Percentiles rank a stretch among this genome's conserved stretches.
Conservation (phyloP, 805 yeast genomes). For the Ogataea salicorniae region DNA sequence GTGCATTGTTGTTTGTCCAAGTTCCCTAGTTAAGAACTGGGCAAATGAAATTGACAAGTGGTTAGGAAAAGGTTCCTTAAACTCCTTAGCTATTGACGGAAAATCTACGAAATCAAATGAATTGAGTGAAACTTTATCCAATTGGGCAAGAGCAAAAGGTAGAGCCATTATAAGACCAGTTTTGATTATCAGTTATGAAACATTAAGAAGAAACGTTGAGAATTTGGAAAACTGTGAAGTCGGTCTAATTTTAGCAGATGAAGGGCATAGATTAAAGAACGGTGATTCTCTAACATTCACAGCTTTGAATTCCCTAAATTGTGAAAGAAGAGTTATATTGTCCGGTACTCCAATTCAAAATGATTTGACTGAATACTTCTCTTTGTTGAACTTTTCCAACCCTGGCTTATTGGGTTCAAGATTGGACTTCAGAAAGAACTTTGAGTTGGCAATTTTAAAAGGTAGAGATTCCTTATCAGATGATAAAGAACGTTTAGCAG, state of each 20-base stretch:
- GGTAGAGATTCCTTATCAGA: slow-evolving; percentile 90
- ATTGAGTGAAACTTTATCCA: slow-evolving; percentile 59
- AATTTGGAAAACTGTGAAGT: slow-evolving; percentile 70
- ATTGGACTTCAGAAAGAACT: slow-evolving; percentile 76
- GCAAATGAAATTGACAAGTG: slow-evolving; percentile 93
- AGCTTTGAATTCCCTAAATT: slow-evolving; percentile 75
- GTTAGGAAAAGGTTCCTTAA: slow-evolving; percentile 87
- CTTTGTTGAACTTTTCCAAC: slow-evolving; percentile 85
- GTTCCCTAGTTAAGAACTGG: slow-evolving; percentile 92
- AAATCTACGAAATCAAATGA: slow-evolving; percentile 70
- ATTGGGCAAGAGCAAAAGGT: slow-evolving; percentile 88
- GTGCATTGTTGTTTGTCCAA: slow-evolving; percentile 91
- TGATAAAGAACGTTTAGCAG: slow-evolving; percentile 66
- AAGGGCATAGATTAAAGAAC: slow-evolving; percentile 78
- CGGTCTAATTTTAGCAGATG: slow-evolving; percentile 83
- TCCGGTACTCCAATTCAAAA: slow-evolving; percentile 98
- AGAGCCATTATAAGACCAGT: slow-evolving; percentile 90
- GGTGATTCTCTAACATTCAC: slow-evolving; percentile 91
- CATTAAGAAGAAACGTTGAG: slow-evolving; percentile 79
- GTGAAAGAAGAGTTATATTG: slow-evolving; percentile 82
- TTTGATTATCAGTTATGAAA: slow-evolving; percentile 88
- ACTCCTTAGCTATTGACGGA: slow-evolving; percentile 91
- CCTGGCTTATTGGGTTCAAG: slow-evolving; percentile 90
- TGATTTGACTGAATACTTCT: slow-evolving; percentile 89
- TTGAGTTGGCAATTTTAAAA: slow-evolving; percentile 69